phyloP scores from a whole-genome alignment of 129 eudicot genomes.

The Helichrysum umbraculigerum region DNA sequence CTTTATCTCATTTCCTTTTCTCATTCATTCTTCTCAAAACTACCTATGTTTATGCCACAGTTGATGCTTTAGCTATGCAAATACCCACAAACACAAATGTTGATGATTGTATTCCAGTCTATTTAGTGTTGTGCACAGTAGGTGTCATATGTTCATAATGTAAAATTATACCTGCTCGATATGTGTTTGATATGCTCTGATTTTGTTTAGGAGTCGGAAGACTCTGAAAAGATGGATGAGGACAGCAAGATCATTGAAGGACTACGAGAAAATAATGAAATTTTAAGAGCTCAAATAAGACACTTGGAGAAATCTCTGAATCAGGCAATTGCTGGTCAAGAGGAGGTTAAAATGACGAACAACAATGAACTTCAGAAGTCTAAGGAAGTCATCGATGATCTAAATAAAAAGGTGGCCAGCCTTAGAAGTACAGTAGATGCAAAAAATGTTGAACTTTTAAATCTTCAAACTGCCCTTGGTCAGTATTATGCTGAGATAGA shows the following conservation, averaged over 20 bases:
- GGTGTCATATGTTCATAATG: conserved; percentile 10
- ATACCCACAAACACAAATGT: neutral
- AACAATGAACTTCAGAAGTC: conserved; percentile 69
- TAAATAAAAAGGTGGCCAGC: conserved; percentile 58
- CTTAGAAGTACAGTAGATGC: conserved; percentile 63
- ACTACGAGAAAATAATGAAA: conserved; percentile 59
- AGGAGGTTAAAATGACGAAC: conserved; percentile 57
- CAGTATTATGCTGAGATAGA: conserved; percentile 98
- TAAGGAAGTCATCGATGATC: conserved; percentile 71
- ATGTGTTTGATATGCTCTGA: conserved; percentile 34
- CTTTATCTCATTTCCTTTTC: neutral
- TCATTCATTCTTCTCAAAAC: conserved; percentile 6
- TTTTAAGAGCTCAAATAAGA: conserved; percentile 61
- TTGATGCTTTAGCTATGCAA: neutral
- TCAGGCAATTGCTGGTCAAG: conserved; percentile 76
- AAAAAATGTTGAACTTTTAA: conserved; percentile 80
- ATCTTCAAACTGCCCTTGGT: conserved; percentile 98
- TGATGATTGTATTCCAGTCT: conserved; percentile 9
- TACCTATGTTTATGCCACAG: neutral
- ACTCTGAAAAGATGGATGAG: conserved; percentile 97
- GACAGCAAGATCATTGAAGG: conserved; percentile 93
- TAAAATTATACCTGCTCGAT: conserved; percentile 8
- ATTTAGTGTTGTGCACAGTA: conserved; percentile 6
- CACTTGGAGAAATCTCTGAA: conserved; percentile 75
- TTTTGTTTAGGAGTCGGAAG: conserved; percentile 81